Percentiles rank a stretch among this genome's conserved stretches.
Evolutionary conservation across 2,329 filamentous ascomycete genomes (phyloP).

Genomic region (Ceratocystis diversiconidia): DNA sequence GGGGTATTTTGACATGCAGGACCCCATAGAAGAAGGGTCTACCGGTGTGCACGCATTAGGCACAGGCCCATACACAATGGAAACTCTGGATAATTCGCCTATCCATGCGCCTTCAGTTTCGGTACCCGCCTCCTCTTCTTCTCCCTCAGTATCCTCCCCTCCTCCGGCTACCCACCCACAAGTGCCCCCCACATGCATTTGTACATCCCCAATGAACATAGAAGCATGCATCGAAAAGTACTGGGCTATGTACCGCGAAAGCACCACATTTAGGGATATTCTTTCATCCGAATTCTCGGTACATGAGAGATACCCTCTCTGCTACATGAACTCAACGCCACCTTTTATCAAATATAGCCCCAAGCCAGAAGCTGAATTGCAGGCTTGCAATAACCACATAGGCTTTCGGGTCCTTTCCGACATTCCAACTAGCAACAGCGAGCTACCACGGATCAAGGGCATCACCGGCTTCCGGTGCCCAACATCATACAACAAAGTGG

Average conservation of each 20-base stretch:
- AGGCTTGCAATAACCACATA: neutral
- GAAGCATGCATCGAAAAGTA: neutral
- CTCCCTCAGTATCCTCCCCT: neutral
- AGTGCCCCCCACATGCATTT: neutral
- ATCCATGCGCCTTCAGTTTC: neutral
- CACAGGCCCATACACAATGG: neutral
- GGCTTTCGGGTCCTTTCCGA: neutral
- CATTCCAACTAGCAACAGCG: too few relatives aligned
- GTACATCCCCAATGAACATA: neutral
- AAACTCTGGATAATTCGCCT: neutral
- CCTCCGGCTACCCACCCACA: neutral
- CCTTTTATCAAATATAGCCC: neutral
- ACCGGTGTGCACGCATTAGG: neutral
- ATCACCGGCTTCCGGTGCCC: neutral
- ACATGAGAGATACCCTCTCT: neutral
- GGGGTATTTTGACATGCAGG: neutral
- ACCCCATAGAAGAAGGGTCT: neutral
- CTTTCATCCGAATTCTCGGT: neutral
- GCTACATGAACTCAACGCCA: neutral
- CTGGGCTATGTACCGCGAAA: neutral
- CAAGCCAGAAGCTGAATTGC: neutral
- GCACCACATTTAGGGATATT: neutral
- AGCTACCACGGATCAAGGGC: neutral
- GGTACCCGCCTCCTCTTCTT: neutral
- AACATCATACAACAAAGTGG: neutral